phyloP scores from a whole-genome alignment of 129 eudicot species.

The Escallonia rubra region DNA sequence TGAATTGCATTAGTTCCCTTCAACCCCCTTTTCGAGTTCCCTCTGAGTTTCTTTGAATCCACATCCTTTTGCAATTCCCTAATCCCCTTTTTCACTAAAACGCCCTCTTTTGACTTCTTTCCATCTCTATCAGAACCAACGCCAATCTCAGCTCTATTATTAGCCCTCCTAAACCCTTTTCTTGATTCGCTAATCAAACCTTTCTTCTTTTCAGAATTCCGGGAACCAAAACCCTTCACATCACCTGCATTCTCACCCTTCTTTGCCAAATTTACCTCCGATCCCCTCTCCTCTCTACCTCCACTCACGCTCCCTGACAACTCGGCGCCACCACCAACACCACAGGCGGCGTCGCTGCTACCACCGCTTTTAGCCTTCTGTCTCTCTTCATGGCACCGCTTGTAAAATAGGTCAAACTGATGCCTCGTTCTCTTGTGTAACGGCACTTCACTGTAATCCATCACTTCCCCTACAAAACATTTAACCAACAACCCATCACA shows the following conservation, averaged over 20 bases:
- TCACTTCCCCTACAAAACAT: constrained; percentile 12
- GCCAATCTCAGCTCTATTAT: not conserved
- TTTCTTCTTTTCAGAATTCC: not conserved
- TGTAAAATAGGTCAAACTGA: constrained; percentile 25
- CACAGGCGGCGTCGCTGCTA: not conserved
- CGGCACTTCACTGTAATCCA: constrained; percentile 32
- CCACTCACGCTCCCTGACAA: not conserved
- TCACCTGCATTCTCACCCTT: constrained; percentile 11
- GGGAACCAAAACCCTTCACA: not conserved
- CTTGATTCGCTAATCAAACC: not conserved
- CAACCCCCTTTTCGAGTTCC: too few relatives aligned
- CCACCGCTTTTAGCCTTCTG: not conserved
- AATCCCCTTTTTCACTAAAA: not conserved
- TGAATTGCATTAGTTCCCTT: too few relatives aligned
- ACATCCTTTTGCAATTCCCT: not conserved
- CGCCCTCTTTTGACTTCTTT: not conserved
- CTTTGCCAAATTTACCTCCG: constrained; percentile 3
- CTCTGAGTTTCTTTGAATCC: too few relatives aligned
- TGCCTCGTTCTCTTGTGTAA: constrained; percentile 38
- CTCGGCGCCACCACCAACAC: not conserved
- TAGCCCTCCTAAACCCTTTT: not conserved
- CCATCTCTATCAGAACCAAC: constrained; percentile 13
- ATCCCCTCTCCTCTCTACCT: constrained; percentile 3
- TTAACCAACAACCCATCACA: not conserved
- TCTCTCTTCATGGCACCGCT: constrained; percentile 21